phyloP scores from a whole-genome alignment of 495 filamentous ascomycete genomes.

The Penicillium canariense region DNA sequence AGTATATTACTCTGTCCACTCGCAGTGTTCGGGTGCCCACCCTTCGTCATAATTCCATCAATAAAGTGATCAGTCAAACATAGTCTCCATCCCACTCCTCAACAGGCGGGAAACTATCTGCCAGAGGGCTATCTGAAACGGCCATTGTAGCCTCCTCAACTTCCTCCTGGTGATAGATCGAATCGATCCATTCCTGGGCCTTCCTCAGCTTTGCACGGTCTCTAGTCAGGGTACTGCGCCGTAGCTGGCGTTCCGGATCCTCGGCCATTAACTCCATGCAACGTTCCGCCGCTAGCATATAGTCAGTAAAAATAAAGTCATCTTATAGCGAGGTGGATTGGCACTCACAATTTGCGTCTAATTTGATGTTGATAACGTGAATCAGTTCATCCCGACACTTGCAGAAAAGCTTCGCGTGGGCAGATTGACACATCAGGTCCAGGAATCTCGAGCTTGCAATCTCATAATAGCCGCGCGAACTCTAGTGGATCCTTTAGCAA shows the following conservation, averaged over 20 bases:
- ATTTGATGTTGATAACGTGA: conserved; percentile 28
- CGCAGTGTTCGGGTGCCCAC: too few relatives aligned
- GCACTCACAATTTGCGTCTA: conserved; percentile 40
- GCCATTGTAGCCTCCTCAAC: conserved; percentile 25
- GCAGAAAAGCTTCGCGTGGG: conserved; percentile 47
- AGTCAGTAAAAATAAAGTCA: not conserved
- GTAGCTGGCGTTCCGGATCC: conserved; percentile 42
- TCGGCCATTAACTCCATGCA: conserved; percentile 43
- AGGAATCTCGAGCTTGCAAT: conserved; percentile 49
- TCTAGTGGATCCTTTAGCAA: conserved; percentile 26
- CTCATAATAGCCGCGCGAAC: conserved; percentile 51
- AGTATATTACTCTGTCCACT: too few relatives aligned
- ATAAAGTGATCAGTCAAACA: not conserved
- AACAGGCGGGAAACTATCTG: not conserved
- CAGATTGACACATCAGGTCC: conserved; percentile 46
- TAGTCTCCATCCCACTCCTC: not conserved
- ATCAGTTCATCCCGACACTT: conserved; percentile 40
- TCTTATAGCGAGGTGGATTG: not conserved
- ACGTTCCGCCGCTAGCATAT: conserved; percentile 11
- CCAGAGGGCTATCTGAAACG: not conserved
- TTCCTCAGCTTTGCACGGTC: conserved; percentile 45
- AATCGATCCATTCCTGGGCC: conserved; percentile 43
- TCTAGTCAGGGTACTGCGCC: conserved; percentile 35
- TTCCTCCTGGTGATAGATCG: conserved; percentile 13
- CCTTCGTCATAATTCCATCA: too few relatives aligned